These are phyloP conservation scores for Monilinia aucupariae DNA, from an alignment of 2,329 filamentous ascomycete genomes.

Conservation along the genomic window DNA sequence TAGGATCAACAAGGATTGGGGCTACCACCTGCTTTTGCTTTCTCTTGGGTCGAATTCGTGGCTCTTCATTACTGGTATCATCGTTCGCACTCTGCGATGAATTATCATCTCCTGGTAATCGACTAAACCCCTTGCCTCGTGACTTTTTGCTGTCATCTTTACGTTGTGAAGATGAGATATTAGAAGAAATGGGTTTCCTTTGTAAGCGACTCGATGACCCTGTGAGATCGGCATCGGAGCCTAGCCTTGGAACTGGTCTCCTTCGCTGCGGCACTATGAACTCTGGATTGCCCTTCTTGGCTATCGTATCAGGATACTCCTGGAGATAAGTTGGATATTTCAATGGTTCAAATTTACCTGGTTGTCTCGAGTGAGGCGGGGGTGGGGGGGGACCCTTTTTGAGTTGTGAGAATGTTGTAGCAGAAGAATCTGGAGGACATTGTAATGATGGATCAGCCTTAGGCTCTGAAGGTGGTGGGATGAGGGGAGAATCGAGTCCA, in stretches of 20 bases:
- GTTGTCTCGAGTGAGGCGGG: conserved; percentile 25
- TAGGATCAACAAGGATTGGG: conserved; percentile 36
- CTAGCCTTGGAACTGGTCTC: conserved; percentile 23
- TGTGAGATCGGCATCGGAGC: conserved; percentile 13
- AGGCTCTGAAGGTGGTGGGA: conserved; percentile 22
- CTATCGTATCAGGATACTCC: conserved; percentile 35
- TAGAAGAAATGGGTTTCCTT: conserved; percentile 36
- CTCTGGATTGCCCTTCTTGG: conserved; percentile 28
- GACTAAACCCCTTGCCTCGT: conserved; percentile 25
- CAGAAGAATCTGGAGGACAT: neutral
- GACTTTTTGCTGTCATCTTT: conserved; percentile 26
- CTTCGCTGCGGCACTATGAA: conserved; percentile 32
- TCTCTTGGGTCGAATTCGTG: conserved; percentile 27
- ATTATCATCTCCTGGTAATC: conserved; percentile 26
- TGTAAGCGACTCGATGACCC: conserved; percentile 21
- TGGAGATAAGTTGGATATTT: conserved; percentile 37
- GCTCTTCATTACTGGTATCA: conserved; percentile 31
- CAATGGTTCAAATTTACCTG: conserved; percentile 37
- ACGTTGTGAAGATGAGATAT: conserved; percentile 34
- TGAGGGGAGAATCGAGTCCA: conserved; percentile 24
- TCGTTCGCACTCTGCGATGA: conserved; percentile 34
- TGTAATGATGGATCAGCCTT: conserved; percentile 22
- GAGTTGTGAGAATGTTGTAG: conserved; percentile 1
- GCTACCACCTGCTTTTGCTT: conserved; percentile 35
- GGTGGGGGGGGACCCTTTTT: conserved; percentile 33